Evolutionary conservation across 2,329 filamentous ascomycete genomes (phyloP).

Genomic region (Curvularia spicifera): DNA sequence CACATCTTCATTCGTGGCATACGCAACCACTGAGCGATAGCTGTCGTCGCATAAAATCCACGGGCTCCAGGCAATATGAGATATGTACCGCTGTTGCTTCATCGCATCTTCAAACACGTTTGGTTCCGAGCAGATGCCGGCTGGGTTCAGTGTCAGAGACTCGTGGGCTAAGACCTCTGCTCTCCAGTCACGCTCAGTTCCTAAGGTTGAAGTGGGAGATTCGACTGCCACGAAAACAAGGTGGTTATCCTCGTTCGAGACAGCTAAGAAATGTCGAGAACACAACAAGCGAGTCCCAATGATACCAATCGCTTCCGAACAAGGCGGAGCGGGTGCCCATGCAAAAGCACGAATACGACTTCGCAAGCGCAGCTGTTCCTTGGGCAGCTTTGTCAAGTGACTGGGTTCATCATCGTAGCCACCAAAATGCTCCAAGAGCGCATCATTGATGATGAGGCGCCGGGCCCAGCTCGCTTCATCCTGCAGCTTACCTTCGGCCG

Average conservation of each 20-base stretch:
- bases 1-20: conserved; percentile 45
- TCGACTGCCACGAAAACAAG: conserved; percentile 47
- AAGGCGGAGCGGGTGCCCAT: conserved; percentile 47
- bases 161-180: conserved; percentile 38
- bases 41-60: conserved; percentile 35
- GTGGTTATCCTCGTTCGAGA: conserved; percentile 53
- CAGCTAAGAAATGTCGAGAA: conserved; percentile 44
- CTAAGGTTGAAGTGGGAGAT: conserved; percentile 48
- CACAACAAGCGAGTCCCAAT: conserved; percentile 39
- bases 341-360: conserved; percentile 52
- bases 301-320: conserved; percentile 9
- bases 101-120: conserved; percentile 41
- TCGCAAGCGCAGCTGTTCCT: conserved; percentile 48
- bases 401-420: conserved; percentile 20
- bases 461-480: conserved; percentile 59
- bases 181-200: conserved; percentile 34
- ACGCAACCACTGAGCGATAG: conserved; percentile 44
- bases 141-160: conserved; percentile 22
- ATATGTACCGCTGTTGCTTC: conserved; percentile 42
- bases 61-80: conserved; percentile 51
- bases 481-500: conserved; percentile 53
- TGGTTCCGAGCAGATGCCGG: conserved; percentile 22
- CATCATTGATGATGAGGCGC: conserved; percentile 60
- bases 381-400: conserved; percentile 17
- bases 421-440: conserved; percentile 51